A percentile compares a stretch with the other conserved stretches of the same genome.
Conservation (phyloP, 352 stramenopile genomes). For the Phytophthora sp. region DNA sequence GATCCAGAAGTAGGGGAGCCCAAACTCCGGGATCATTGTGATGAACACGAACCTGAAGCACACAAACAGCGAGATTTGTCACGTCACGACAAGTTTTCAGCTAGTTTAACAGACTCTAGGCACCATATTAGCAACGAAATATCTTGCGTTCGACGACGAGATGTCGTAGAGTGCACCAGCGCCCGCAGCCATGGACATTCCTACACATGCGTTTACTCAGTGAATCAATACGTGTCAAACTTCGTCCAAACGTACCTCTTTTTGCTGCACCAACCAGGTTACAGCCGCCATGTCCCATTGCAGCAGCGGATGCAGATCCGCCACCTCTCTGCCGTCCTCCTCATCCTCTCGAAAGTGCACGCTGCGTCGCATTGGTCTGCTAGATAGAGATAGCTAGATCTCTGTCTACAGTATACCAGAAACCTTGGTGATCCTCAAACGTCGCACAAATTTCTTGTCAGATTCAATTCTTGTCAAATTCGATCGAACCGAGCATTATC, state of each 20-base stretch:
- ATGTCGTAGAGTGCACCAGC: constrained; percentile 60
- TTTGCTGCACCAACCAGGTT: constrained; percentile 40
- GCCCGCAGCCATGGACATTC: constrained; percentile 41
- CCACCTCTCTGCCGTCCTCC: constrained; percentile 22
- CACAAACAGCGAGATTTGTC: constrained; percentile 14
- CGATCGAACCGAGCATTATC: constrained; percentile 25
- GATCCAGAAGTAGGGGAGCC: constrained; percentile 76
- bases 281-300: constrained; percentile 63
- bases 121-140: constrained; percentile 73
- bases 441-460: constrained; percentile 22
- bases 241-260: constrained; percentile 39
- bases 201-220: constrained; percentile 1
- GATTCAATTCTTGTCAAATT: constrained; percentile 7
- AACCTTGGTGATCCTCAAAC: constrained; percentile 29
- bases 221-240: too few relatives aligned
- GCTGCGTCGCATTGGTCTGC: constrained; percentile 22
- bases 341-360: constrained; percentile 36
- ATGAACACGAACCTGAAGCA: constrained; percentile 68
- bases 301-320: constrained; percentile 51
- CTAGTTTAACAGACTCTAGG: not conserved
- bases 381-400: too few relatives aligned
- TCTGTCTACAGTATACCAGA: too few relatives aligned
- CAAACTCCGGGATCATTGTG: constrained; percentile 55
- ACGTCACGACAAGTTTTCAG: not conserved
- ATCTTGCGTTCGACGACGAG: constrained; percentile 60